phyloP scores from a whole-genome alignment of 2,329 filamentous ascomycete genomes.

The Onygena corvina region DNA sequence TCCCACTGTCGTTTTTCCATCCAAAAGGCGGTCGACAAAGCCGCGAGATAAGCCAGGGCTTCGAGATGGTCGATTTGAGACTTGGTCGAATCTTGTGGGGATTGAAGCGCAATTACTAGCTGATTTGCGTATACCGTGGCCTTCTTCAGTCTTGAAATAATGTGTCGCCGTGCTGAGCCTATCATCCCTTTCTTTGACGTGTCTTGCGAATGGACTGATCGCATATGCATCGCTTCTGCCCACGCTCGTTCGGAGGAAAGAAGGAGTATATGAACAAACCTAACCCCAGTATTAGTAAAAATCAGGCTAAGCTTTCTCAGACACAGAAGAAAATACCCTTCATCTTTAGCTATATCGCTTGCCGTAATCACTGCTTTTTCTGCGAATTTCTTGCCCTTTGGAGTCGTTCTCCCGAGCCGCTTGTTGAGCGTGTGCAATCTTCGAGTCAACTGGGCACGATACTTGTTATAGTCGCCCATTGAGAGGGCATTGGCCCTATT shows the following conservation, averaged over 20 bases:
- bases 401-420: conserved; percentile 71
- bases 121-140: conserved; percentile 57
- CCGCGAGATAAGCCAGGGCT: conserved; percentile 68
- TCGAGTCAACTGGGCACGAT: conserved; percentile 66
- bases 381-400: conserved; percentile 75
- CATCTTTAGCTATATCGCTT: conserved; percentile 60
- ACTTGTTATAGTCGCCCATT: conserved; percentile 77
- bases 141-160: conserved; percentile 76
- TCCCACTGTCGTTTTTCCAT: conserved; percentile 89
- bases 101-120: conserved; percentile 54
- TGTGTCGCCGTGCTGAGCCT: conserved; percentile 71
- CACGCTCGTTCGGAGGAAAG: conserved; percentile 82
- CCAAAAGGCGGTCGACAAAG: conserved; percentile 61
- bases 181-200: conserved; percentile 59
- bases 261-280: conserved; percentile 66
- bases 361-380: conserved; percentile 58
- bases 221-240: conserved; percentile 94
- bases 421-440: conserved; percentile 72
- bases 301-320: background rate
- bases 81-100: conserved; percentile 52
- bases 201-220: conserved; percentile 66
- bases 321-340: conserved; percentile 50
- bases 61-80: conserved; percentile 64
- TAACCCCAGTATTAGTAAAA: conserved; percentile 28
- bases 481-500: conserved; percentile 73